Evolutionary conservation across 768 basidiomycete genomes (phyloP).

Genomic region (Lentinus brumalis): DNA sequence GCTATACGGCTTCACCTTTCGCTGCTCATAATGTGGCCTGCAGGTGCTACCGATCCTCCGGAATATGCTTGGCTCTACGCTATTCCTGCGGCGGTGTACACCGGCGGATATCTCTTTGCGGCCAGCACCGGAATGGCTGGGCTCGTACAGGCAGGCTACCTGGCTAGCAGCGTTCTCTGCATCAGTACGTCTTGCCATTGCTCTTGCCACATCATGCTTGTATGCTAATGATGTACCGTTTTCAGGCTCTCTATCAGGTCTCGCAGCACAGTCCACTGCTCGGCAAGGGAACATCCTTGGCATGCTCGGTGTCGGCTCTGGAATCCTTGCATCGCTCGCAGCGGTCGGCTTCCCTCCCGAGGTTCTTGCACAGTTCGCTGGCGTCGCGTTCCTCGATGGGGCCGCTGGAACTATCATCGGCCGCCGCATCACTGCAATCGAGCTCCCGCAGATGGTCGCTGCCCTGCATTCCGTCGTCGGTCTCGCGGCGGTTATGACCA

Average conservation of each 20-base stretch:
- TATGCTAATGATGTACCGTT: neutral
- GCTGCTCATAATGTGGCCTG: constrained; percentile 1
- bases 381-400: constrained; percentile 74
- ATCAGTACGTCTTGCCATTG: constrained; percentile 51
- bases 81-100: constrained; percentile 78
- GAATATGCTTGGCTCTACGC: constrained; percentile 86
- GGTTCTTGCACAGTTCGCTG: constrained; percentile 76
- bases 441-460: constrained; percentile 82
- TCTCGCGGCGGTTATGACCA: constrained; percentile 86
- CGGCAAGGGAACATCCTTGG: constrained; percentile 90
- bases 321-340: constrained; percentile 76
- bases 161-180: constrained; percentile 84
- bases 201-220: neutral
- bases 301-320: constrained; percentile 80
- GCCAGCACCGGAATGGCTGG: constrained; percentile 85
- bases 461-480: constrained; percentile 89
- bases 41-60: constrained; percentile 82
- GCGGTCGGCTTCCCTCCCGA: constrained; percentile 83
- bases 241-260: constrained; percentile 74
- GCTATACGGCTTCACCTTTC: neutral
- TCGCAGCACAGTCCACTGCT: constrained; percentile 79
- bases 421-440: constrained; percentile 82
- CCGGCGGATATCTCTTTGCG: constrained; percentile 80
- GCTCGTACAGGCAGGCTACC: constrained; percentile 85
- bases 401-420: constrained; percentile 73